Evolutionary conservation across 208 protist species (phyloP), one percentile per base, ranked within the genome.

Genomic region (Leishmania lainsoni): DNA sequence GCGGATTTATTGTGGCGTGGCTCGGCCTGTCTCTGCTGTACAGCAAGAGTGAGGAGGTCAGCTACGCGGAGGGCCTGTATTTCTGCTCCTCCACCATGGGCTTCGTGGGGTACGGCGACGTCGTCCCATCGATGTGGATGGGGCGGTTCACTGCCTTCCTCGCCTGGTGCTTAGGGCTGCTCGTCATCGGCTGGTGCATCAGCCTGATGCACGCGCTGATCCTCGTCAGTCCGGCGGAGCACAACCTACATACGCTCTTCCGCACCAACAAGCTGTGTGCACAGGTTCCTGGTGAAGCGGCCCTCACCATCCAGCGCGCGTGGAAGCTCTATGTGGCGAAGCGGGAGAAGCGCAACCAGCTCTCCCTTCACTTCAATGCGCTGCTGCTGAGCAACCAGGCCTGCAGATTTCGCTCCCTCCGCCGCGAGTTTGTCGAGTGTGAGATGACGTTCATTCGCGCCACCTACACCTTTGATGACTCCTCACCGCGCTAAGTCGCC

Each of bases 201-300:
- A 87, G 86, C 68, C 70, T 88, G 80, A 83, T 91, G 83, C 84
- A 87, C 58, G 74, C 83, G 42, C 58, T 86, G 12, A 83, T 92
- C 26, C 72, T 78, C 42, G 71, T 93, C 76, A 89, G 71, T 49
- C 72, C 75, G 8, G 80, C 92, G 0, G 90, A 92, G 86, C 86
- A 83, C 66, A 91, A 93, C 74, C 61, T 93, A 73, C 83, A 92
- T 80, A 90, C 83, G 14, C 87, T 95, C 63, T 93, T 95, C 79
- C 81, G 81, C 61, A 87, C 85, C 29, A 95, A 95, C 81, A 86
- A 90, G 80, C 79, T 92, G 52, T 93, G 89, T 56, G 88, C 70
- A 35, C 52, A 65, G n/a, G 39, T 94, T 42, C 92, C 92, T 8
- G 75, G 78, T 39, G 88, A 92, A 77, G 91, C 92, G 12, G 91